A percentile compares a stretch with the other conserved stretches of the same genome.
Evolutionary conservation across 2,329 filamentous ascomycete species (phyloP).

Genomic region (Penicillium freii): DNA sequence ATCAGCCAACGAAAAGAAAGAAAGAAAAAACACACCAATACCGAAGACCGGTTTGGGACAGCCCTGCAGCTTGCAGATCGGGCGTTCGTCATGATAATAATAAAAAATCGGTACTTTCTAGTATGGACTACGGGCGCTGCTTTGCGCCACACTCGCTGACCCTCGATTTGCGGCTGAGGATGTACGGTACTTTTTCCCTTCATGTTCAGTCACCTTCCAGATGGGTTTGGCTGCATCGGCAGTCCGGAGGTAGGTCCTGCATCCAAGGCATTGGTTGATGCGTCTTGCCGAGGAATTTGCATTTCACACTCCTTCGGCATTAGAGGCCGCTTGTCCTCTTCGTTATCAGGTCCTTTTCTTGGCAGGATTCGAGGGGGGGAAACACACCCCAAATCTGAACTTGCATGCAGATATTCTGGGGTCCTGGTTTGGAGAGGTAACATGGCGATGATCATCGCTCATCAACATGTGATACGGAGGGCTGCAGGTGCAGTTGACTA

Average conservation of each 20-base stretch:
- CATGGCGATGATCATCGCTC: neutral
- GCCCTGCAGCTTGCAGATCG: conserved; percentile 5
- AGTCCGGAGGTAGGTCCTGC: neutral
- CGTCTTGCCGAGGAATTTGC: neutral
- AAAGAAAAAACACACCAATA: conserved; percentile 9
- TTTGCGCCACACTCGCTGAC: conserved; percentile 16
- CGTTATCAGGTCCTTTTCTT: neutral
- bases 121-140: conserved; percentile 11
- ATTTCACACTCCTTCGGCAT: neutral
- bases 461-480: conserved; percentile 4
- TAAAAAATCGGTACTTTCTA: conserved; percentile 5
- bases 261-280: neutral
- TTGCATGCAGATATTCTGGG: neutral
- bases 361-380: neutral
- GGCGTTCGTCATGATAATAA: conserved; percentile 1
- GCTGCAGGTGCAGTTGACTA: conserved; percentile 16
- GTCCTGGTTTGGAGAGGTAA: neutral
- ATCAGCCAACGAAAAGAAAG: neutral
- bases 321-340: neutral
- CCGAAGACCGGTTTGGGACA: neutral
- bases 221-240: neutral
- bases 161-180: conserved; percentile 15
- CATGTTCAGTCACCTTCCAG: neutral
- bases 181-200: conserved; percentile 10
- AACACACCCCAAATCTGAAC: neutral